Evolutionary conservation across 2,329 filamentous ascomycete species (phyloP), one percentile per base, ranked within the genome.

Genomic region (Sporothrix inflata): DNA sequence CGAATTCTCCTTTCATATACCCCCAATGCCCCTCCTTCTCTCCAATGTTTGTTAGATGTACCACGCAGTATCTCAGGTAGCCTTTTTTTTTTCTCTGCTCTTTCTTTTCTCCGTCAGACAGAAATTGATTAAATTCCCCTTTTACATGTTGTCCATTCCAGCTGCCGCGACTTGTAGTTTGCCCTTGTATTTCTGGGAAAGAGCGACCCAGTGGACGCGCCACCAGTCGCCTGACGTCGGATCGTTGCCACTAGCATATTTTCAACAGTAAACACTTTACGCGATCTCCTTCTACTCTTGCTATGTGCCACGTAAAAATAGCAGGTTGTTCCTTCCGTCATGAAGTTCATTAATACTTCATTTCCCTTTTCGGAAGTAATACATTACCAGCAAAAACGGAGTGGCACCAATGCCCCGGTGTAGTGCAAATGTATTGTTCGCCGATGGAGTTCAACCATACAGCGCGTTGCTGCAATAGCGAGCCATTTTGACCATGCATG

Each of bases 1-100:
- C 63, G 63, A 11, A 12, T 21, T 49, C 45, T 30, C 61, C 16
- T 47, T 67, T 67, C 65, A 40, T 51, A 67, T 67, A 67, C 45
- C 42, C 42, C 63, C 38, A 42, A 51, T 51, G 2, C 45, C 45
- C 19, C 16, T 21, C 19, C 16, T 51, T 8, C 14, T n/a, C 14
- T 65, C 34, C 14, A n/a, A 47, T 19, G 53, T n/a, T 60, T 60
- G 53, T 34, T 30, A 3, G 24, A 21, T 67, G 63, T 67, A 67
- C 5, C 42, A 47, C 61, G 12, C 42, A 65, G 40, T 47, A 14
- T 61, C 34, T 42, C 6, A 47, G 24, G 40, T 47, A 65, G 40
- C 21, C 8, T 45, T 11, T 30, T 19, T 8, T 5, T 7, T 27
- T 27, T n/a, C 40, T 30, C n/a, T 63, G 34, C 19, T 38, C 30